Evolutionary conservation across 257 asterid genomes (phyloP).

Genomic region (Solanum appendiculatum): DNA sequence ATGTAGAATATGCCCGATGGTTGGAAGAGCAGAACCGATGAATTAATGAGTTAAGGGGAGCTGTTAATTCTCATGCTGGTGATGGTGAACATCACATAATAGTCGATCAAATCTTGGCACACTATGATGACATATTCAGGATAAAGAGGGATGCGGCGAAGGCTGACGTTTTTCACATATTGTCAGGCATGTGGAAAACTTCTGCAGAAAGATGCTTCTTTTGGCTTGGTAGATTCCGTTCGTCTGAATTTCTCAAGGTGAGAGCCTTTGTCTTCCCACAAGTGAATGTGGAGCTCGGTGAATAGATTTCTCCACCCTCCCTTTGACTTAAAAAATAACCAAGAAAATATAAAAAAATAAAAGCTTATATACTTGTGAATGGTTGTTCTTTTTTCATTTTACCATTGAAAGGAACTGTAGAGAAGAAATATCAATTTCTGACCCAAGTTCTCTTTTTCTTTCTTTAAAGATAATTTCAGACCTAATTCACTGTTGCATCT

Average conservation of each 20-base stretch:
- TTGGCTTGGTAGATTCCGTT: constrained; percentile 98
- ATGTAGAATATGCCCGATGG: constrained; percentile 96
- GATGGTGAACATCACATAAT: constrained; percentile 90
- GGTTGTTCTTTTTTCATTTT: neutral
- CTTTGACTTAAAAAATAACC: neutral
- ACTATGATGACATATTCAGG: constrained; percentile 82
- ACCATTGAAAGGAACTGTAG: neutral
- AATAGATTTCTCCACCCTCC: neutral
- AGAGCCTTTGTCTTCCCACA: neutral
- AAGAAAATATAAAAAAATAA: neutral
- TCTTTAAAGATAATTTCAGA: neutral
- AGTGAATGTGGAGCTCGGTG: neutral
- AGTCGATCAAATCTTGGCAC: constrained; percentile 79
- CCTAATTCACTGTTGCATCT: neutral
- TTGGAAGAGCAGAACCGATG: constrained; percentile 88
- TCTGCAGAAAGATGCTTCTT: constrained; percentile 96
- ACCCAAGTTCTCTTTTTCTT: neutral
- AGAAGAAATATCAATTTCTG: neutral
- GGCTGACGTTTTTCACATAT: constrained; percentile 84
- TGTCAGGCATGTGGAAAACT: constrained; percentile 98
- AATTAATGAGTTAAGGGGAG: constrained; percentile 85
- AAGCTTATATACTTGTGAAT: neutral
- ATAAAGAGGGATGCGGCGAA: constrained; percentile 93
- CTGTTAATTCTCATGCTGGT: constrained; percentile 90
- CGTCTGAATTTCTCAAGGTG: constrained; percentile 92